These are phyloP conservation scores for Fimicolochytrium jonesii DNA, from an alignment of 192 early-diverging fungal genomes.

Conservation along the genomic window DNA sequence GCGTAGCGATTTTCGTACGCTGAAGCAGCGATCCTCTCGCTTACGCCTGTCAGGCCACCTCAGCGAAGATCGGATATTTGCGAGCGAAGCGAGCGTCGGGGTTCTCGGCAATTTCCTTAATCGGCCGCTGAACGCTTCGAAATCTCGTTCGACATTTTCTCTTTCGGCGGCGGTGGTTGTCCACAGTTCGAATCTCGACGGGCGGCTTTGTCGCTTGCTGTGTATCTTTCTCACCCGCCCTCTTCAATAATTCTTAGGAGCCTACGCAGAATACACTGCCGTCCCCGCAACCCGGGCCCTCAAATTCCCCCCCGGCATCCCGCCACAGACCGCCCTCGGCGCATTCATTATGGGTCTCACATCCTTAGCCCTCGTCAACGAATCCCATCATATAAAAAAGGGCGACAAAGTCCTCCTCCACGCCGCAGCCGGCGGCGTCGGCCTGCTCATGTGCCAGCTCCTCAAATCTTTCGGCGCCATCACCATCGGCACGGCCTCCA, in stretches of 20 bases:
- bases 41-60: no score
- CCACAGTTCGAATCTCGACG: not conserved
- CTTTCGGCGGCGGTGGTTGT: constrained; percentile 50
- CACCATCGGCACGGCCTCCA: constrained; percentile 82
- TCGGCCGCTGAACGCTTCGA: no score
- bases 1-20: no score
- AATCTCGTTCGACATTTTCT: no score
- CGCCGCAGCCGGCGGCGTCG: constrained; percentile 87
- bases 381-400: constrained; percentile 63
- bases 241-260: no score
- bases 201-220: no score
- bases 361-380: constrained; percentile 64
- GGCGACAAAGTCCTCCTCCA: constrained; percentile 81
- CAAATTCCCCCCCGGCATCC: constrained; percentile 19
- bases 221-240: not conserved
- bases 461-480: constrained; percentile 68
- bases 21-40: no score
- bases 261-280: constrained; percentile 69
- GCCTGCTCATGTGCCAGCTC: constrained; percentile 72
- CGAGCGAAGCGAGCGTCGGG: no score
- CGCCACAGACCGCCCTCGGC: constrained; percentile 51
- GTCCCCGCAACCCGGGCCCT: constrained; percentile 2
- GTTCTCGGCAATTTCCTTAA: no score
- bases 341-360: constrained; percentile 68
- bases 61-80: no score